These are phyloP conservation scores for Diaporthe vexans DNA, from an alignment of 2,329 filamentous ascomycete genomes.

Conservation along the genomic window DNA sequence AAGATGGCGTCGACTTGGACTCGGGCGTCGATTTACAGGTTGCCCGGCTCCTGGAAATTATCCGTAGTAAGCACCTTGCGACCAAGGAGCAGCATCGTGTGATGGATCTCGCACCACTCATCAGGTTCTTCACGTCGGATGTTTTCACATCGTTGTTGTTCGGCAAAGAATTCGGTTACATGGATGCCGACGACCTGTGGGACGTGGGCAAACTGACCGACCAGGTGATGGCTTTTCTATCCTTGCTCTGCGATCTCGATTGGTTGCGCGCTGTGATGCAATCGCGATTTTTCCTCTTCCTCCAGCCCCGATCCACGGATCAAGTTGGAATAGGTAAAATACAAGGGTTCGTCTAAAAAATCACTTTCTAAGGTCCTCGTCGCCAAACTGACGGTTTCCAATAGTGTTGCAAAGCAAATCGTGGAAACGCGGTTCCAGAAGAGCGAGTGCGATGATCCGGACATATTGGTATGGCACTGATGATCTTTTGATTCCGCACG, in stretches of 20 bases:
- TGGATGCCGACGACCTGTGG: not conserved
- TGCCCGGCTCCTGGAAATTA: not conserved
- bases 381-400: not conserved
- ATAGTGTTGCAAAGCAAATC: not conserved
- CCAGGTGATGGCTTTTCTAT: not conserved
- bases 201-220: not conserved
- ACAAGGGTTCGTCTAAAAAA: not conserved
- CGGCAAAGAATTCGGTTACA: constrained; percentile 5
- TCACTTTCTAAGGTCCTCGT: no score
- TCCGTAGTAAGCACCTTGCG: not conserved
- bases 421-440: not conserved
- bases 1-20: constrained; percentile 3
- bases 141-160: not conserved
- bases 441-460: not conserved
- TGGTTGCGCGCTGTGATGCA: constrained; percentile 1
- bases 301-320: not conserved
- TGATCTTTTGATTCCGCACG: no score
- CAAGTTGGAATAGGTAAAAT: not conserved
- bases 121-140: not conserved
- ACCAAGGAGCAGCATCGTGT: not conserved
- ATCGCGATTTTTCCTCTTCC: not conserved
- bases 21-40: not conserved
- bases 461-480: not conserved
- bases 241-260: not conserved
- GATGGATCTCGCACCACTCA: not conserved